Percentiles rank a stretch among this genome's conserved stretches.
Conservation (phyloP, 139 green algal genomes). For the Coelastrella sp. region DNA sequence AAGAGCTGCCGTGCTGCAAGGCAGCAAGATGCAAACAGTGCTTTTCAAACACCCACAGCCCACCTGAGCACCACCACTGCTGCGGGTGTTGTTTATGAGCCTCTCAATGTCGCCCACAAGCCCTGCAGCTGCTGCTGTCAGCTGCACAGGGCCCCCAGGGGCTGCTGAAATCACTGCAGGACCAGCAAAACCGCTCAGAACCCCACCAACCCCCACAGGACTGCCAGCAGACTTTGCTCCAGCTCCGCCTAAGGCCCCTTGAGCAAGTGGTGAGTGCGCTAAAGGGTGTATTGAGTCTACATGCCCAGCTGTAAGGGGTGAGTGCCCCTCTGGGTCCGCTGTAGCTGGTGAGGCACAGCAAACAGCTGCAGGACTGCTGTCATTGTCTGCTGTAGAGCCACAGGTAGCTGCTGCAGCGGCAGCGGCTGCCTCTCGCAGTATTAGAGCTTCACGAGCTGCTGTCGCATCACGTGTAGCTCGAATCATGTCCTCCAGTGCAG, state of each 20-base stretch:
- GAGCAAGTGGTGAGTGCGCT: neutral
- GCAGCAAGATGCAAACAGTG: no score
- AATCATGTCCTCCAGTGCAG: constrained; percentile 64
- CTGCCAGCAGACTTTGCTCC: neutral
- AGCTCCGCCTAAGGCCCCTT: neutral
- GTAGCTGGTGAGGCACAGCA: neutral
- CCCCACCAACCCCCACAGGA: neutral
- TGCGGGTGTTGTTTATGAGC: constrained; percentile 60
- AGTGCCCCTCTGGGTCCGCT: neutral
- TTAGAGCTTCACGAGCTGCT: constrained; percentile 39
- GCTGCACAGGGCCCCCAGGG: constrained; percentile 61
- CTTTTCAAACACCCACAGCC: neutral
- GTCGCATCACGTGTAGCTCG: constrained; percentile 17
- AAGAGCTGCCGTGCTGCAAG: no score
- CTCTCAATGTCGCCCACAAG: constrained; percentile 63
- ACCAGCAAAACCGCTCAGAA: neutral
- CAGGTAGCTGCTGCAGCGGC: constrained; percentile 15
- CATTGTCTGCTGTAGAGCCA: neutral
- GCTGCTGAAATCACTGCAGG: neutral
- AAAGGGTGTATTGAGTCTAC: neutral
- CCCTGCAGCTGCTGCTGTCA: constrained; percentile 51
- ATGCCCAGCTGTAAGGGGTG: neutral
- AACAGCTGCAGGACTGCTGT: neutral
- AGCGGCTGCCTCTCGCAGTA: constrained; percentile 23
- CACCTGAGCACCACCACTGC: constrained; percentile 46